Percentiles rank a stretch among this genome's conserved stretches.
These are phyloP conservation scores for Picea abies DNA, from an alignment of 83 land plant species.

Conservation along the genomic window DNA sequence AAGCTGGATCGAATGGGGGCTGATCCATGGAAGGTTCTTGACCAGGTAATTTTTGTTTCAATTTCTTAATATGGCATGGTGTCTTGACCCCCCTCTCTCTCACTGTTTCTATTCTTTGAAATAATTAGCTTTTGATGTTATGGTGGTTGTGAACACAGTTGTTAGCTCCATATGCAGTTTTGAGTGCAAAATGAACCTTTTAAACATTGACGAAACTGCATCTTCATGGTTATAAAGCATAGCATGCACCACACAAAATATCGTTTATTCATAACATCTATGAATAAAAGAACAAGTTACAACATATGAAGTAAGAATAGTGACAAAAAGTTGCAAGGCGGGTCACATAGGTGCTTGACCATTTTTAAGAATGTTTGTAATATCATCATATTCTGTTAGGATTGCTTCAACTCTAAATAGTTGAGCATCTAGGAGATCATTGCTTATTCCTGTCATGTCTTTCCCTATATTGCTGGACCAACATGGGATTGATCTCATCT, in stretches of 20 bases:
- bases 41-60: slow-evolving; percentile 61
- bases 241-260: neutral
- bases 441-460: too few relatives aligned
- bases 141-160: too few relatives aligned
- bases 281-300: neutral
- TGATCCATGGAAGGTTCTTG: slow-evolving; percentile 99
- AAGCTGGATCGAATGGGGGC: slow-evolving; percentile 99
- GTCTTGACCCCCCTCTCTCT: too few relatives aligned
- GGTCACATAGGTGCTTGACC: neutral
- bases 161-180: neutral
- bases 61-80: neutral
- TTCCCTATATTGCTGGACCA: too few relatives aligned
- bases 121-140: too few relatives aligned
- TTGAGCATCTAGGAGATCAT: too few relatives aligned
- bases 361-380: too few relatives aligned
- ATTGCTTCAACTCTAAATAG: too few relatives aligned
- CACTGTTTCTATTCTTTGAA: neutral
- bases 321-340: neutral
- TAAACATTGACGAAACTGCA: neutral
- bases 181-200: neutral
- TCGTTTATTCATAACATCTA: neutral
- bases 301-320: neutral
- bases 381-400: too few relatives aligned
- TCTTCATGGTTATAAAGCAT: neutral
- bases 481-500: too few relatives aligned